Evolutionary conservation across 345 rosid species (phyloP), one percentile per base, ranked within the genome.

Genomic region (Linum trigynum): DNA sequence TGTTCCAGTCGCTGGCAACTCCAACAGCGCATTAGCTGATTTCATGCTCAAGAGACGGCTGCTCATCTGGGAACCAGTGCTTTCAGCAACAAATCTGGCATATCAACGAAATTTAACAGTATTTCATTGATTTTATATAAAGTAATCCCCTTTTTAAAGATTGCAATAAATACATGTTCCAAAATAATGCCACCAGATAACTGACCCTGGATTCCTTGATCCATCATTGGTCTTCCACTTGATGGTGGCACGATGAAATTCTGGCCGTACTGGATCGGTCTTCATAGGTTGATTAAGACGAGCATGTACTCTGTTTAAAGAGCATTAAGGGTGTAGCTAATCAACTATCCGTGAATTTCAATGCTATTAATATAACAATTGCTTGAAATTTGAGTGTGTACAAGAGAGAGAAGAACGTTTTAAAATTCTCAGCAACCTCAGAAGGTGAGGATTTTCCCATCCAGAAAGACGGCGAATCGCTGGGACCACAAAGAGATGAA

Each of bases 11-110:
- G 85, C 82, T 69, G 96, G 96, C 79, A 90, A 77, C 84, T 85
- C 92, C 77, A 94, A 70, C 77, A 94, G 75, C 65, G 86, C 99
- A 84, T 90, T 94, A 58, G 95, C 95, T 11, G 85, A 85, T 77
- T 83, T 94, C 96, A 90, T 88, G 81, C 88, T 88, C 78, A 90
- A 76, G 68, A 94, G 97, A 69, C 92, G 80, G 77, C 97, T 88
- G 77, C 97, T 90, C 82, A 78, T 78, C 77, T 90, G 97, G 71
- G 79, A 86, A 51, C 99, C 95, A 53, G 97, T 90, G 83, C 97
- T 90, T 82, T 83, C 92, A 60, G 95, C 95, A 80, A 90, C 80
- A 82, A 88, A 88, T 74, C 99, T 94, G 79, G 78, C 69, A 66
- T 55, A 64, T 23, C 45, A 7, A 12, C 55, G 69, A 36, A 17